These are phyloP conservation scores for Sorghum bicolor DNA, from an alignment of 176 grass and related monocot species.

Conservation along the genomic window DNA sequence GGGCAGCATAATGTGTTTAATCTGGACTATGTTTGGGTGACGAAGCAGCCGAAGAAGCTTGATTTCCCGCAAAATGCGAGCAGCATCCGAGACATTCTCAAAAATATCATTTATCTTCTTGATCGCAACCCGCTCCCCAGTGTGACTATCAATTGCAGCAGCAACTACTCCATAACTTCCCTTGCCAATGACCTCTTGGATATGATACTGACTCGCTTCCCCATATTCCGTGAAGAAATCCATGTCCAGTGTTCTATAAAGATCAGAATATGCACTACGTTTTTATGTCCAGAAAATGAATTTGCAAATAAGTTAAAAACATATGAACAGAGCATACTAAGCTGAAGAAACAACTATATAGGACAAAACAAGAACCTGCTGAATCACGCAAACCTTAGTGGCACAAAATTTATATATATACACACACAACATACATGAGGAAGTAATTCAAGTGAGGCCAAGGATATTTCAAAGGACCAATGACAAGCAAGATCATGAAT, in stretches of 20 bases:
- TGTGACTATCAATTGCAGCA: conserved; percentile 66
- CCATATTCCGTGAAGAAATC: conserved; percentile 90
- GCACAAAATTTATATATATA: background rate
- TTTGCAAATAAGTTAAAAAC: conserved; percentile 13
- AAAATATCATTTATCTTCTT: conserved; percentile 89
- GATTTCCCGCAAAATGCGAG: conserved; percentile 76
- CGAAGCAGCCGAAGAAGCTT: conserved; percentile 69
- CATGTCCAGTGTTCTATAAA: conserved; percentile 51
- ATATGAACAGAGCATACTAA: conserved; percentile 17
- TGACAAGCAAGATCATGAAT: background rate
- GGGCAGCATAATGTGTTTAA: conserved; percentile 88
- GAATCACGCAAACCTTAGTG: background rate
- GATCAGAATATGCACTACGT: conserved; percentile 23
- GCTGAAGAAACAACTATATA: background rate
- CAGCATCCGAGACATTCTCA: conserved; percentile 71
- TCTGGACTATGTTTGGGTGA: conserved; percentile 75
- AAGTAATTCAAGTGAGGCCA: background rate
- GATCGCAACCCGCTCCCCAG: conserved; percentile 71
- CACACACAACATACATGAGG: conserved; percentile 1
- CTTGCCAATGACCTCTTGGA: conserved; percentile 75
- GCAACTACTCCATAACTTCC: conserved; percentile 89
- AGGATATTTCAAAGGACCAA: conserved; percentile 6
- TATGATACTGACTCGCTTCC: conserved; percentile 70
- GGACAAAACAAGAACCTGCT: background rate
- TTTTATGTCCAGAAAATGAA: conserved; percentile 22